Base-by-base conservation (phyloP, 208 protist species). In the Trypanosoma melophagium region DNA sequence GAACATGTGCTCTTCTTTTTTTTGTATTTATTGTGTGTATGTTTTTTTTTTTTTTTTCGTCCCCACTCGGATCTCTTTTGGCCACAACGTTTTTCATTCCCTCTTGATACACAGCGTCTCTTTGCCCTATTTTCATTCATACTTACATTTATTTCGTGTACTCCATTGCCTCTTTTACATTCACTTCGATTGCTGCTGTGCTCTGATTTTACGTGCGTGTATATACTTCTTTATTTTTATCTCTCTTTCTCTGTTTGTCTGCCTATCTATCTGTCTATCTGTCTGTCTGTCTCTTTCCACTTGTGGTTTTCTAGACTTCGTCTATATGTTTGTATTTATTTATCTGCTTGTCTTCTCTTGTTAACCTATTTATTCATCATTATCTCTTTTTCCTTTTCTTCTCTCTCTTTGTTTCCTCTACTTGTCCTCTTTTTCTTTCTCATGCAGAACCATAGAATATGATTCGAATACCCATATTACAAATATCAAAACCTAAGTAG, bases 231-330 rank as follows among this genome's bases (percentile, higher is more conserved):
- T 17, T n/a, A 53, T n/a, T 21, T 24, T n/a, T 35, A 5, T 35
- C 28, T 35, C 1, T 35, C 28, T 35, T 35, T 35, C 28, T 35
- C 28, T 35, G 28, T 35, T 35, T 35, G 28, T 25, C 42, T 68
- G 24, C 60, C 12, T 60, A 24, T 49, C 19, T 40, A 8, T 68
- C 59, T 17, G 14, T 25, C 42, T 68, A 42, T 68, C 12, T 60
- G 14, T 49, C 19, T 40, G 0, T 68, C 59, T 17, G 14, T 60
- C 21, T 68, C 51, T 60, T 31, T 51, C 19, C 41, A 13, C 51
- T 51, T 35, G 28, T 47, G 35, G 22, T 17, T 13, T 14, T 42
- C 16, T n/a, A 13, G 19, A 31, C 1, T 50, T 16, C 22, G 19
- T 47, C n/a, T 3, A 31, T 47, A 28, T 61, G 7, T 45, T 2